These are phyloP conservation scores for Pichia sp. DNA, from an alignment of 1,139 yeast genomes.

Conservation along the genomic window DNA sequence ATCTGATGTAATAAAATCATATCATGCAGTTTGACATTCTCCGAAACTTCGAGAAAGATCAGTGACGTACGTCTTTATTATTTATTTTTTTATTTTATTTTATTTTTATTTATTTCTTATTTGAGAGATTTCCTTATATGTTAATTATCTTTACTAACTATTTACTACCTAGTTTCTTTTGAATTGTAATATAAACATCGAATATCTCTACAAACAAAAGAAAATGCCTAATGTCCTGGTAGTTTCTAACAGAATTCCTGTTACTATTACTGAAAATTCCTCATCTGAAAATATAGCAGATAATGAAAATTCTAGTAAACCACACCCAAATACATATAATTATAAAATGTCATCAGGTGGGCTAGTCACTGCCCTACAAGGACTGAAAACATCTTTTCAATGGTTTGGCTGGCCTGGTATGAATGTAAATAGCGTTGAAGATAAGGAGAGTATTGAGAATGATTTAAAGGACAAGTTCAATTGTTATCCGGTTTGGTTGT, in stretches of 20 bases:
- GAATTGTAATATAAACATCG: no score
- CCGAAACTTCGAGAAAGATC: no score
- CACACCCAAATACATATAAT: slow-evolving; percentile 38
- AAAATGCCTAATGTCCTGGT: slow-evolving; percentile 61
- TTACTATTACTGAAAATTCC: slow-evolving; percentile 51
- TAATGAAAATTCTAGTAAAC: slow-evolving; percentile 30
- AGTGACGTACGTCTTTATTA: no score
- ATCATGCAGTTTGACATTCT: no score
- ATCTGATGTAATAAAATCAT: no score
- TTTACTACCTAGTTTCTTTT: no score
- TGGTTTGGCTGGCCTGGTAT: slow-evolving; percentile 99
- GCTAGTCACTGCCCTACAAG: slow-evolving; percentile 90
- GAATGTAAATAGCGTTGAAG: slow-evolving; percentile 68
- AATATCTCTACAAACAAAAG: no score
- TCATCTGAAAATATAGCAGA: slow-evolving; percentile 30
- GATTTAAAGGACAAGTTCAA: slow-evolving; percentile 75
- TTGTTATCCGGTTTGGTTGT: slow-evolving; percentile 83
- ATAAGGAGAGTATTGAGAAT: slow-evolving; percentile 58
- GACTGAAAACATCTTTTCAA: slow-evolving; percentile 83
- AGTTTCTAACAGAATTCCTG: slow-evolving; percentile 92
- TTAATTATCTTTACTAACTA: no score
- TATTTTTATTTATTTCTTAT: no score
- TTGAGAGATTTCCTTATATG: no score
- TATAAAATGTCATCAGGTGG: slow-evolving; percentile 96
- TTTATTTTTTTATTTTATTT: no score